Evolutionary conservation across 1,284 basidiomycete species (phyloP).

Genomic region (Mycosarcoma maydis): DNA sequence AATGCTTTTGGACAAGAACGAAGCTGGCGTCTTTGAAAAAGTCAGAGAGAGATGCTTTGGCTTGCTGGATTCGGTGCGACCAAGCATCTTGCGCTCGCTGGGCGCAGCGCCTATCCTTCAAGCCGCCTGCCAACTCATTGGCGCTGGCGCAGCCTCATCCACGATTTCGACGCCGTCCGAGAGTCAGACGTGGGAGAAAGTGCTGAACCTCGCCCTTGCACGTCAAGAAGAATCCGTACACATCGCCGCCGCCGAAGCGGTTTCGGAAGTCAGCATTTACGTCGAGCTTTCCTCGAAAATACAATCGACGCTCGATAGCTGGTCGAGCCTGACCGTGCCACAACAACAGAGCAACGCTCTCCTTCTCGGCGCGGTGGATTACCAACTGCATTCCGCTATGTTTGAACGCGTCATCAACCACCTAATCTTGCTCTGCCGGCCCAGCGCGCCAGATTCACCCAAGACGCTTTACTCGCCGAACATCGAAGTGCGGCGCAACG

Average conservation of each 20-base stretch:
- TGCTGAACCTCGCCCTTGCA: constrained; percentile 79
- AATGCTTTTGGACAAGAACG: constrained; percentile 65
- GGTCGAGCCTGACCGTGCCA: constrained; percentile 71
- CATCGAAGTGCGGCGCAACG: constrained; percentile 78
- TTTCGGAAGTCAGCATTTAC: constrained; percentile 76
- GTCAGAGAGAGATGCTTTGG: constrained; percentile 68
- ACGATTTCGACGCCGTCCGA: constrained; percentile 8
- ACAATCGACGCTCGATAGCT: constrained; percentile 71
- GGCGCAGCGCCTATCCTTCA: constrained; percentile 79
- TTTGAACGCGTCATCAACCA: constrained; percentile 72
- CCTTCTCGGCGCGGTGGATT: constrained; percentile 79
- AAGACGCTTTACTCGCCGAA: constrained; percentile 34
- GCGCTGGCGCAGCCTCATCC: constrained; percentile 62
- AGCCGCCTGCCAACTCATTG: constrained; percentile 79
- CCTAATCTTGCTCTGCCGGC: constrained; percentile 73
- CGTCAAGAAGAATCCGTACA: constrained; percentile 77
- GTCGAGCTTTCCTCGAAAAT: constrained; percentile 72
- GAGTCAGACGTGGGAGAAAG: constrained; percentile 29
- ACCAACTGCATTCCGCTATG: constrained; percentile 72
- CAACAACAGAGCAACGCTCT: constrained; percentile 81
- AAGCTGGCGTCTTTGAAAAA: constrained; percentile 1
- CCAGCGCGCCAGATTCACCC: constrained; percentile 69
- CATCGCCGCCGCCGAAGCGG: constrained; percentile 75
- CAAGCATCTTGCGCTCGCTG: constrained; percentile 73
- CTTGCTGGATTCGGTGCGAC: constrained; percentile 72